Base-by-base conservation (phyloP, 1,139 yeast species). In the Hyphopichia buzzinii region DNA sequence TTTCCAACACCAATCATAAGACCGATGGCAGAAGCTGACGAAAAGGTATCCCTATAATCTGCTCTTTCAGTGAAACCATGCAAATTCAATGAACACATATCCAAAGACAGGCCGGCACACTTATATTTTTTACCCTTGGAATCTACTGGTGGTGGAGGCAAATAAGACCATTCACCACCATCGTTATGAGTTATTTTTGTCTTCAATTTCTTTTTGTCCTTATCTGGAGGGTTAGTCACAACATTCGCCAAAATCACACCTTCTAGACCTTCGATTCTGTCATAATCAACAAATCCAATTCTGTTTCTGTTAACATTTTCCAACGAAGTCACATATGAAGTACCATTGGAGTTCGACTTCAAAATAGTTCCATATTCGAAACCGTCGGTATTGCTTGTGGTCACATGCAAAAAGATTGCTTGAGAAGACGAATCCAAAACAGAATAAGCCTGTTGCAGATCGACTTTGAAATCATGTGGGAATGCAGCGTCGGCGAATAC, bases 321-420 rank as follows among this genome's bases (percentile, higher is more conserved):
- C 45, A 85, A 70, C 1, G 92, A 67, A 22, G 81, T 65, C 3
- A 86, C 92, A 55, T 86, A 90, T n/a, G 86, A 79, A 0, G 97
- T 89, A 42, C 99, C 99, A 50, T 90, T 88, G n/a, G 87, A 85
- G 55, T 92, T 90, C 1, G 96, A 87, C 54, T 92, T 92, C 50
- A 92, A 68, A n/a, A 94, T 67, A 0, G 88, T 70, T 7, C 98
- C 98, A 59, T 59, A 82, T 49, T 88, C 95, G 8, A 63, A 56
- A 8, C 74, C 79, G 0, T 54, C 40, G 6, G 67, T 69, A 17
- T 65, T 57, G 45, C 70, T 71, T 0, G 89, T 81, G 1, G 96
- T 85, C 6, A 89, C 85, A 56, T 89, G 97, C 64, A 92, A 59
- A 59, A 90, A 84, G 5, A 92, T 69, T 0, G 96, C 78, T 26